Base-by-base conservation (phyloP, 345 rosid species). In the Salix suchowensis region DNA sequence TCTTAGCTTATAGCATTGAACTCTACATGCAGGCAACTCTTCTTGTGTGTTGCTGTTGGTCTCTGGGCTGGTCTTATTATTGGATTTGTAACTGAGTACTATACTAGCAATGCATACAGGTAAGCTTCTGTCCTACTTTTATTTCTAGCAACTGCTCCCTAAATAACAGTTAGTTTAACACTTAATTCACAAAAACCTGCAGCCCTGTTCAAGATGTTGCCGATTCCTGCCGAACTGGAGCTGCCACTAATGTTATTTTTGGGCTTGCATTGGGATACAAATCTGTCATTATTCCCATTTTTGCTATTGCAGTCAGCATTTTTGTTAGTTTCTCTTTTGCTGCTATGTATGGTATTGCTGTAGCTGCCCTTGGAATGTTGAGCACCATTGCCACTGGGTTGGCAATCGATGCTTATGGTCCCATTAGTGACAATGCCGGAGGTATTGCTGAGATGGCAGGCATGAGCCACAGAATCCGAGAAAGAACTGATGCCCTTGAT, bases 201-300 rank as follows among this genome's bases (percentile, higher is more conserved):
- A 94, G 98, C 88, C 98, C 97, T 32, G 98, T 94, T 72, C 98
- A 91, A 86, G 98, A 92, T 81, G 97, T 94, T 80, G 98, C 97
- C 67, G 98, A 92, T 86, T 94, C 97, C 73, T 92, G 97, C 88
- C 86, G 97, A 74, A 91, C 96, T 76, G 96, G 93, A 76, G 96
- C 96, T 77, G 93, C 96, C 58, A 91, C 96, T 11, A 91, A 91
- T 55, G 92, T 89, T 72, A 89, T 91, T 79, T 91, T 91, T 36
- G 94, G 92, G 72, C 94, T 89, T 81, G 94, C 95, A 7, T 80
- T 91, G 82, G 95, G 95, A 73, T 91, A 91, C 84, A 91, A 91
- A 81, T 91, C 92, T 30, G 89, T 87, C 72, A 89, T 91, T 64
- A 88, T 91, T 78, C 95, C 95, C 12, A 91, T 91, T 52, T 91